phyloP scores from a whole-genome alignment of 148 eudicot species.

The Spergularia bocconei region DNA sequence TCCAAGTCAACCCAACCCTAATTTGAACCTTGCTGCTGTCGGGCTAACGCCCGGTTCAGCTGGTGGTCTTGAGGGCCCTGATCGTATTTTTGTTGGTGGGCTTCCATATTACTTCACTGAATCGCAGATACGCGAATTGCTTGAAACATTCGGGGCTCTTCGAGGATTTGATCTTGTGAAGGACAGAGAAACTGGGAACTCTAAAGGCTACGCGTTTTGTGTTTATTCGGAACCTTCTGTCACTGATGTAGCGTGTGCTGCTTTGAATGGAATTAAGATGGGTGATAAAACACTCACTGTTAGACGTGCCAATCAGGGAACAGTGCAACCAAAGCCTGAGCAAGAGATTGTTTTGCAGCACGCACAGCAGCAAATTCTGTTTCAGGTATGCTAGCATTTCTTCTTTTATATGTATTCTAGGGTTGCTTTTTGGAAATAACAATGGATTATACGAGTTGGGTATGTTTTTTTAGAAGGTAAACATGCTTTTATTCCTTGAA shows the following conservation, averaged over 20 bases:
- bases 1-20: slow-evolving; percentile 83
- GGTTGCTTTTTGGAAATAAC: neutral
- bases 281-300: slow-evolving; percentile 94
- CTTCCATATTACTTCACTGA: slow-evolving; percentile 79
- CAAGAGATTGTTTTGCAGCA: slow-evolving; percentile 87
- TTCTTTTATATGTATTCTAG: neutral
- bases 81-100: slow-evolving; percentile 57
- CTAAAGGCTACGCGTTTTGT: slow-evolving; percentile 58
- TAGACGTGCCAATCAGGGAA: slow-evolving; percentile 89
- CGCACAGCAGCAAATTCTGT: slow-evolving; percentile 91
- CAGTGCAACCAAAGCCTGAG: slow-evolving; percentile 88
- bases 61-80: slow-evolving; percentile 58
- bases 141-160: slow-evolving; percentile 89
- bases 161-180: slow-evolving; percentile 58
- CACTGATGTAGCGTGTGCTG: slow-evolving; percentile 64
- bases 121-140: slow-evolving; percentile 79
- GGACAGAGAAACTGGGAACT: slow-evolving; percentile 55
- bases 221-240: slow-evolving; percentile 46
- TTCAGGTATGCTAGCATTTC: slow-evolving; percentile 57
- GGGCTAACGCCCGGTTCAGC: slow-evolving; percentile 90
- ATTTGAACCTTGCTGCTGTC: slow-evolving; percentile 58
- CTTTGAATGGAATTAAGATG: slow-evolving; percentile 94
- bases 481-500: too few relatives aligned
- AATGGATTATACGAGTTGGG: neutral
- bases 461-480: neutral